These are phyloP conservation scores for Domatiomyces catenatus DNA, from an alignment of 2,329 filamentous ascomycete species.

Conservation along the genomic window DNA sequence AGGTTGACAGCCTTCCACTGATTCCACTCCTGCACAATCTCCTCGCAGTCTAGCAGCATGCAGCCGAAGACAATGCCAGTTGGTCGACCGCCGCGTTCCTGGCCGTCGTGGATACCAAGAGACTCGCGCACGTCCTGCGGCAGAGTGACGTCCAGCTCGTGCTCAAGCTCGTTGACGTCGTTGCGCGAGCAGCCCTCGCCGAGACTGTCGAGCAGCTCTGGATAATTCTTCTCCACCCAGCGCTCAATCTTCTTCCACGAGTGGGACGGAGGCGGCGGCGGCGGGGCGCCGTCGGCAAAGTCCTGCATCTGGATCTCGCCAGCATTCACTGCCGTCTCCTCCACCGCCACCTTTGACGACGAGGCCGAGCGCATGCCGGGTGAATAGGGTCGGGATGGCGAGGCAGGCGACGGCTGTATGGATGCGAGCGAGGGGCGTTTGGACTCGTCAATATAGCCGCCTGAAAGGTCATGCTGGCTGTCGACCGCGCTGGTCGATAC, in stretches of 20 bases:
- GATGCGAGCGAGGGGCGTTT: constrained; percentile 37
- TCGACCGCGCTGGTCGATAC: constrained; percentile 74
- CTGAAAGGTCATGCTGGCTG: constrained; percentile 69
- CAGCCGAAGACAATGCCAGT: constrained; percentile 85
- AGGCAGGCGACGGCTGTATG: constrained; percentile 38
- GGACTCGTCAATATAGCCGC: constrained; percentile 62
- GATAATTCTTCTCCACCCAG: constrained; percentile 91
- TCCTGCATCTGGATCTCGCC: constrained; percentile 94
- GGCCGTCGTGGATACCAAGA: constrained; percentile 81
- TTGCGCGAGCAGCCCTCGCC: constrained; percentile 85
- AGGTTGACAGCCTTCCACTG: constrained; percentile 92
- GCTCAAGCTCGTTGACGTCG: constrained; percentile 91
- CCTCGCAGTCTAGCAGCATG: constrained; percentile 95
- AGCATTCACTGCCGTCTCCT: constrained; percentile 34
- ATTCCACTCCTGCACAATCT: constrained; percentile 94
- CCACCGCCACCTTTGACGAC: constrained; percentile 11
- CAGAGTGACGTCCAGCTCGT: constrained; percentile 84
- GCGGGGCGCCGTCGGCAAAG: constrained; percentile 81
- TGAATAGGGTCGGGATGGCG: constrained; percentile 60
- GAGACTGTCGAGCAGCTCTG: constrained; percentile 83
- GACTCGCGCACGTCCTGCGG: constrained; percentile 91
- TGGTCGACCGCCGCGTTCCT: constrained; percentile 79
- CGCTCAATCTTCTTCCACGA: constrained; percentile 89
- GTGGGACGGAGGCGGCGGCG: constrained; percentile 71
- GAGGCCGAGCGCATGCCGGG: constrained; percentile 68